phyloP scores from a whole-genome alignment of 139 green algal genomes.

The Coelastrella sp. region DNA sequence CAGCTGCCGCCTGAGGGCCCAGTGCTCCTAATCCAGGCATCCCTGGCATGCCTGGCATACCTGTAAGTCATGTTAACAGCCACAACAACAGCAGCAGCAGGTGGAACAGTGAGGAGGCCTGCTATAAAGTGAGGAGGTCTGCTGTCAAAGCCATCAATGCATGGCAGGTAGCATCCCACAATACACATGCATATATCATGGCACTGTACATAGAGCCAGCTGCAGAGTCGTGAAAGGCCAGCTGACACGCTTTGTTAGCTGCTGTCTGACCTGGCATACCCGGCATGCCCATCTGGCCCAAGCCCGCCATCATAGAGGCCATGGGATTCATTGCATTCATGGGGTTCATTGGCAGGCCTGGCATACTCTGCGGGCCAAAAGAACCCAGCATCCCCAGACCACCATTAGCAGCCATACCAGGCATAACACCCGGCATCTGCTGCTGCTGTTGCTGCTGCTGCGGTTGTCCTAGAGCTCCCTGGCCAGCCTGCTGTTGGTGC shows the following conservation, averaged over 20 bases:
- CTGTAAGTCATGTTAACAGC: neutral
- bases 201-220: no score
- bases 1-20: slow-evolving; percentile 5
- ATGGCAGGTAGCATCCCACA: no score
- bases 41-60: slow-evolving; percentile 16
- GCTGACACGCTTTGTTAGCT: neutral
- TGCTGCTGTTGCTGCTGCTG: slow-evolving; percentile 30
- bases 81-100: neutral
- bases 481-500: no score
- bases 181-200: no score
- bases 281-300: slow-evolving; percentile 31
- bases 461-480: no score
- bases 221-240: no score
- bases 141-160: no score
- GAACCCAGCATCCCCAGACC: neutral
- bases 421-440: slow-evolving; percentile 9
- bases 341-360: neutral
- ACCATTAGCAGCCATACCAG: slow-evolving; percentile 15
- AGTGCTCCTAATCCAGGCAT: slow-evolving; percentile 4
- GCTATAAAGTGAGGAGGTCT: no score
- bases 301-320: slow-evolving; percentile 38
- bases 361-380: neutral
- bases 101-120: no score
- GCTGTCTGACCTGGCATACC: slow-evolving; percentile 32
- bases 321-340: slow-evolving; percentile 24